A percentile compares a stretch with the other conserved stretches of the same genome.
phyloP scores from a whole-genome alignment of 2,329 filamentous ascomycete genomes.

The Aspergillus piperis region DNA sequence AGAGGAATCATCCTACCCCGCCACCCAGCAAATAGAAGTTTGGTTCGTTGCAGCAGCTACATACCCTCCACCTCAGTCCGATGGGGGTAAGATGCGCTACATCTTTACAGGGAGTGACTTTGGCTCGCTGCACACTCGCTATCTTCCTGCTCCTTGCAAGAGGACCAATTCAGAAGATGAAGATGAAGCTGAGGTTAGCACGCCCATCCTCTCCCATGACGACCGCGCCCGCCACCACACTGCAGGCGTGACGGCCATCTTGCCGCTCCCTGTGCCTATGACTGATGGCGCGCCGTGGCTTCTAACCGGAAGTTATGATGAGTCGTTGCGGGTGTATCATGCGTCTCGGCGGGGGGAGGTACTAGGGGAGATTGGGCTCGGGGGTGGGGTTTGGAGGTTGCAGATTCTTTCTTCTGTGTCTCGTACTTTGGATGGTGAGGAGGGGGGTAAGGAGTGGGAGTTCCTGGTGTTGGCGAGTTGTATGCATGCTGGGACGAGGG shows the following conservation, averaged over 20 bases:
- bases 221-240: conserved; percentile 63
- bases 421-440: neutral
- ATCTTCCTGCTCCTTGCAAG: conserved; percentile 23
- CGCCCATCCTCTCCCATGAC: conserved; percentile 30
- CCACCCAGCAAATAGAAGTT: conserved; percentile 39
- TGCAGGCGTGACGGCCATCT: conserved; percentile 85
- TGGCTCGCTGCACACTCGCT: conserved; percentile 34
- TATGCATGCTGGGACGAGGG: conserved; percentile 82
- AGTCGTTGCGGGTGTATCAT: conserved; percentile 67
- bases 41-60: conserved; percentile 42
- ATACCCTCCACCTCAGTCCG: conserved; percentile 5
- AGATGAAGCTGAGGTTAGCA: neutral
- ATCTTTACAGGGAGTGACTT: conserved; percentile 46
- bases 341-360: conserved; percentile 47
- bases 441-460: conserved; percentile 17
- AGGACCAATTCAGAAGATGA: conserved; percentile 16
- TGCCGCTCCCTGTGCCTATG: conserved; percentile 60
- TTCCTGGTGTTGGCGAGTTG: conserved; percentile 76
- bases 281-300: conserved; percentile 58
- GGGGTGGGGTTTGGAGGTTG: conserved; percentile 84
- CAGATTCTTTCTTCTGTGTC: conserved; percentile 51
- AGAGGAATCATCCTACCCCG: conserved; percentile 31
- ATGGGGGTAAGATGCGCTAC: conserved; percentile 20
- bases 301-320: conserved; percentile 90
- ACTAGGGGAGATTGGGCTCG: conserved; percentile 66